phyloP scores from a whole-genome alignment of 2,329 filamentous ascomycete genomes.

The Bertia moriformis region DNA sequence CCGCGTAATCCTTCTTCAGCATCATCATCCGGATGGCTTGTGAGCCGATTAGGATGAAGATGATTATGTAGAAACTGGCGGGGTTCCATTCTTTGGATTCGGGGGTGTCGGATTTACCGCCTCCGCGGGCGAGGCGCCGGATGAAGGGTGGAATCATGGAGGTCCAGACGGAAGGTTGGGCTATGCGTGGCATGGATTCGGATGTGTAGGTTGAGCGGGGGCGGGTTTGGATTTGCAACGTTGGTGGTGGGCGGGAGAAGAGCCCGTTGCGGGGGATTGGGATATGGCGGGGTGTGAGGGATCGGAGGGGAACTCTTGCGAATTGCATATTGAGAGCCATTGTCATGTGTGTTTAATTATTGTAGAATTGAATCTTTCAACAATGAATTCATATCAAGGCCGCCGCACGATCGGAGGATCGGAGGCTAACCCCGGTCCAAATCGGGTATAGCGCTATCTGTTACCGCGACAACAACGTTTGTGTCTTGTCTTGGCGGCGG shows the following conservation, averaged over 20 bases:
- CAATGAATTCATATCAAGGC: background rate
- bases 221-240: background rate
- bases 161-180: slow-evolving; percentile 25
- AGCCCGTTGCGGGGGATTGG: background rate
- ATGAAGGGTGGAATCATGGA: slow-evolving; percentile 22
- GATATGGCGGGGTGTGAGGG: background rate
- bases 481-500: slow-evolving; percentile 7
- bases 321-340: background rate
- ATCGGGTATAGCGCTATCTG: background rate
- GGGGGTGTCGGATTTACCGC: background rate
- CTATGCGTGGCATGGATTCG: slow-evolving; percentile 16
- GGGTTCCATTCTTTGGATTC: slow-evolving; percentile 1
- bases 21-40: background rate
- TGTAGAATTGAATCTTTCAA: background rate
- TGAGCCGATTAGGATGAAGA: background rate
- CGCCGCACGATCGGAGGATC: background rate
- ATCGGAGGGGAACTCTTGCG: too few relatives aligned
- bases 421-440: slow-evolving; percentile 2
- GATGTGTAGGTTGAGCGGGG: slow-evolving; percentile 1
- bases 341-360: background rate
- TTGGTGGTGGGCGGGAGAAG: too few relatives aligned
- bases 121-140: background rate
- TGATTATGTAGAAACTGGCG: background rate
- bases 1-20: background rate
- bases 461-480: slow-evolving; percentile 3